phyloP scores from a whole-genome alignment of 2,329 filamentous ascomycete genomes.

The Phialocephala subalpina region DNA sequence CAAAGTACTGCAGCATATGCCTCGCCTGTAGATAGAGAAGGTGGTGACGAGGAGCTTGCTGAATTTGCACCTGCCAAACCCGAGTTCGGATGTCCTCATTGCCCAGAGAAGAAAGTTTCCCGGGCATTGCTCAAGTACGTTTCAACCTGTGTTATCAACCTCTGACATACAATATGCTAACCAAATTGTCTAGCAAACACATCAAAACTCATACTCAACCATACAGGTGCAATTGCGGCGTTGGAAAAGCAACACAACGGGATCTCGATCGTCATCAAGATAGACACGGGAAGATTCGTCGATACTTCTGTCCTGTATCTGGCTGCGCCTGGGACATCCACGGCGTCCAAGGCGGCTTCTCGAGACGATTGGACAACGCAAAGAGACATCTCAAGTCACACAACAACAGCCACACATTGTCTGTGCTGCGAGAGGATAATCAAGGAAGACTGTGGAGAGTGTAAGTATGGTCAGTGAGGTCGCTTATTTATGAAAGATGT shows the following conservation, averaged over 20 bases:
- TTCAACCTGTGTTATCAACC: too few relatives aligned
- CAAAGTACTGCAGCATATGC: constrained; percentile 13
- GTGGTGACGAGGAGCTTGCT: neutral
- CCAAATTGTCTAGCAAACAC: constrained; percentile 16
- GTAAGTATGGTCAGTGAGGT: constrained; percentile 17
- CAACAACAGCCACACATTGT: constrained; percentile 17
- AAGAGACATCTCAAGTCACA: constrained; percentile 30
- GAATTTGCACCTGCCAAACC: neutral
- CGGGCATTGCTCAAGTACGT: constrained; percentile 25
- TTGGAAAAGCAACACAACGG: constrained; percentile 24
- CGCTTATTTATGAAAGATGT: constrained; percentile 29
- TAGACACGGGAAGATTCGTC: constrained; percentile 26
- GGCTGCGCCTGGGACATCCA: constrained; percentile 17
- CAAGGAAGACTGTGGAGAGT: constrained; percentile 27
- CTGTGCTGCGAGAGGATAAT: constrained; percentile 27
- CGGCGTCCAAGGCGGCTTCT: constrained; percentile 23
- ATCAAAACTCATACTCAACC: constrained; percentile 28
- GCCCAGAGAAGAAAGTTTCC: constrained; percentile 16
- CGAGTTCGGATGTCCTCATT: constrained; percentile 23
- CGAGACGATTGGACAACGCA: constrained; percentile 28
- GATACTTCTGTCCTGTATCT: constrained; percentile 23
- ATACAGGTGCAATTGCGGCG: constrained; percentile 22
- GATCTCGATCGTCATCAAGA: constrained; percentile 27
- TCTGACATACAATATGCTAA: neutral
- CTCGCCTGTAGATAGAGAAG: constrained; percentile 6